A percentile compares a stretch with the other conserved stretches of the same genome.
phyloP scores from a whole-genome alignment of 2,329 filamentous ascomycete genomes.

The Fusarium buharicum region DNA sequence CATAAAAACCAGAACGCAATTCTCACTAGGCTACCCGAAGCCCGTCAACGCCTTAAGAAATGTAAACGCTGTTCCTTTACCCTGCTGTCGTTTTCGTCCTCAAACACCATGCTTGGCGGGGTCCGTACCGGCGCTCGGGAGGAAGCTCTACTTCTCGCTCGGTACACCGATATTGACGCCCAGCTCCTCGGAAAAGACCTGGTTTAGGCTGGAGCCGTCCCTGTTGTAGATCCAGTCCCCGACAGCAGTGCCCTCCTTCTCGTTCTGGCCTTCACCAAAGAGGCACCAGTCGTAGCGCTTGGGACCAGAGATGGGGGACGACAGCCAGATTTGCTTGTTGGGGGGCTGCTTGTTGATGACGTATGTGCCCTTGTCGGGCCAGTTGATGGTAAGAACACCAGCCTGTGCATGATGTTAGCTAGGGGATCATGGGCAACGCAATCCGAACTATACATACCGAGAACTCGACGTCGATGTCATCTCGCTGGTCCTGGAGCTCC shows the following conservation, averaged over 20 bases:
- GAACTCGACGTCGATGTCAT: conserved; percentile 89
- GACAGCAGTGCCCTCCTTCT: conserved; percentile 79
- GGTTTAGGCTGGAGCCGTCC: conserved; percentile 79
- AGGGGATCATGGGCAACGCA: background rate
- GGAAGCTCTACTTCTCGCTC: conserved; percentile 44
- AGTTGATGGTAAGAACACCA: conserved; percentile 82
- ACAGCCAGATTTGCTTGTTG: conserved; percentile 98
- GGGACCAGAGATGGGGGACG: conserved; percentile 87
- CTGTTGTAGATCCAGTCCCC: conserved; percentile 90
- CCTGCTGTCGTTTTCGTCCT: conserved; percentile 5
- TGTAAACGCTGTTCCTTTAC: conserved; percentile 21
- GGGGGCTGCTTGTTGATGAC: conserved; percentile 99
- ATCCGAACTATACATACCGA: conserved; percentile 67
- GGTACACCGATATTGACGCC: conserved; percentile 67
- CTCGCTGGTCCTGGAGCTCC: conserved; percentile 74
- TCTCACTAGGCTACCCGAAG: conserved; percentile 24
- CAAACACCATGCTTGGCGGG: conserved; percentile 20
- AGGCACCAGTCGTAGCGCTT: conserved; percentile 95
- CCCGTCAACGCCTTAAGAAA: conserved; percentile 37
- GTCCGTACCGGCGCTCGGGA: conserved; percentile 24
- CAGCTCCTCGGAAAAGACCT: conserved; percentile 80
- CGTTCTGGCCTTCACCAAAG: conserved; percentile 71
- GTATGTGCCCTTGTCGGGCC: conserved; percentile 79
- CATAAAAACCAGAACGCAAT: conserved; percentile 21
- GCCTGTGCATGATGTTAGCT: conserved; percentile 63